Evolutionary conservation across 805 yeast genomes (phyloP).

Genomic region (Peterozyma toletana): DNA sequence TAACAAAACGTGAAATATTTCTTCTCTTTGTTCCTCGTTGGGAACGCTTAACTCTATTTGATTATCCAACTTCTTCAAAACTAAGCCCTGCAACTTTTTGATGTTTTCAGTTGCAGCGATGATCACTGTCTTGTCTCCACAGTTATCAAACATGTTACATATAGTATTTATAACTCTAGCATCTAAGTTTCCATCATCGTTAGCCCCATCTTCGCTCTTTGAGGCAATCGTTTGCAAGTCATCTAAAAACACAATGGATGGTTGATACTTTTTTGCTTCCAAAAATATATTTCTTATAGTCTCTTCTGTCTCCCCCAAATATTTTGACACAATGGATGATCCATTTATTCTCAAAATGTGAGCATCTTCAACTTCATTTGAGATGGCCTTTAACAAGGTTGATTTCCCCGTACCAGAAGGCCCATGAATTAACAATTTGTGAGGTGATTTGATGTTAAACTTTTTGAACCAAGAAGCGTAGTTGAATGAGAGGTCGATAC

Average conservation of each 20-base stretch:
- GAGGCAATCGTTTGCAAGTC: constrained; percentile 87
- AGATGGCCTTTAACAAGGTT: constrained; percentile 76
- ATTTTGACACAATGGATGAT: constrained; percentile 86
- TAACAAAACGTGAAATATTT: constrained; percentile 63
- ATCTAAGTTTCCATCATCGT: constrained; percentile 83
- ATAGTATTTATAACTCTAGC: constrained; percentile 86
- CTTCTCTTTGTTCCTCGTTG: constrained; percentile 70
- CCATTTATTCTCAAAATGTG: constrained; percentile 86
- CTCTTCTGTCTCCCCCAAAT: constrained; percentile 89
- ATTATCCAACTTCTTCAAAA: constrained; percentile 57
- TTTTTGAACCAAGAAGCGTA: constrained; percentile 70
- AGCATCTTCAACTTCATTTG: constrained; percentile 61
- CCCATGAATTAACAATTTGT: constrained; percentile 91
- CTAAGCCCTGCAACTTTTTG: constrained; percentile 70
- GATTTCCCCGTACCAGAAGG: constrained; percentile 98
- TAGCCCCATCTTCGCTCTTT: constrained; percentile 51
- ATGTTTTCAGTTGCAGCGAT: constrained; percentile 66
- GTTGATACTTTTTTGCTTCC: constrained; percentile 83
- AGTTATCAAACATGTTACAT: constrained; percentile 73
- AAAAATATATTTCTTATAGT: constrained; percentile 73
- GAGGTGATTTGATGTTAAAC: constrained; percentile 87
- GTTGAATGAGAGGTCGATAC: constrained; percentile 75
- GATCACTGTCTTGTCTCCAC: constrained; percentile 60
- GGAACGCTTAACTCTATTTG: constrained; percentile 92
- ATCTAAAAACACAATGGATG: constrained; percentile 82